Evolutionary conservation across 495 filamentous ascomycete species (phyloP).

Genomic region (Xanthoparmelia taractica): DNA sequence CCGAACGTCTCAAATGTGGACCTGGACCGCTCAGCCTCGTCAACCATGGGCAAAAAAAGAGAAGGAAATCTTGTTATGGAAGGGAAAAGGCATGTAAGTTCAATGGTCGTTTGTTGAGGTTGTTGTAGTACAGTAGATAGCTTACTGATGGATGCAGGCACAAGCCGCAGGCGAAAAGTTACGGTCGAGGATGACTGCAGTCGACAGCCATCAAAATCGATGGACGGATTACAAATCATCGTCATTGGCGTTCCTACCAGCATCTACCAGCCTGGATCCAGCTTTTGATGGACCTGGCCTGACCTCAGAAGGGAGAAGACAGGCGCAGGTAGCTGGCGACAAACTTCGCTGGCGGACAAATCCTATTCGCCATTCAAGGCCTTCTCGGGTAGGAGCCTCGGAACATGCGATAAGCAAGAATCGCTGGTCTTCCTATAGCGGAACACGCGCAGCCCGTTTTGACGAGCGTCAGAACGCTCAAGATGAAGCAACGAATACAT

Average conservation of each 20-base stretch:
- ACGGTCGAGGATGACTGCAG: constrained; percentile 11
- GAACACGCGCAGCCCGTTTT: constrained; percentile 4
- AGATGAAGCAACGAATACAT: constrained; percentile 8
- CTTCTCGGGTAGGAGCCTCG: constrained; percentile 1
- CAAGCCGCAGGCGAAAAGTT: constrained; percentile 18
- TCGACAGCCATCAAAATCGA: constrained; percentile 12
- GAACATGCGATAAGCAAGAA: constrained; percentile 15
- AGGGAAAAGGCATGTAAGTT: constrained; percentile 22
- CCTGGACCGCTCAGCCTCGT: background rate
- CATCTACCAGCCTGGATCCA: background rate
- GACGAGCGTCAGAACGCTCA: constrained; percentile 8
- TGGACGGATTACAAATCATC: constrained; percentile 16
- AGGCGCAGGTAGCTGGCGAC: constrained; percentile 17
- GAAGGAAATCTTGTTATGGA: constrained; percentile 20
- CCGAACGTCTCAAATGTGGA: background rate
- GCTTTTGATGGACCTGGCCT: constrained; percentile 6
- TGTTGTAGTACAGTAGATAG: background rate
- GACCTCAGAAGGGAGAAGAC: constrained; percentile 17
- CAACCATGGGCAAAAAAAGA: background rate
- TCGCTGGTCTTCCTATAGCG: constrained; percentile 10
- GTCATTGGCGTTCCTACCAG: constrained; percentile 5
- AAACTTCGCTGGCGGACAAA: constrained; percentile 18
- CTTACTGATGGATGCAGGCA: constrained; percentile 12
- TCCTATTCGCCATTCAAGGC: constrained; percentile 16
- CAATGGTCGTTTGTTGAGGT: background rate